Evolutionary conservation across 73 alveolate genomes (phyloP).

Genomic region (Tetrahymena borealis): DNA sequence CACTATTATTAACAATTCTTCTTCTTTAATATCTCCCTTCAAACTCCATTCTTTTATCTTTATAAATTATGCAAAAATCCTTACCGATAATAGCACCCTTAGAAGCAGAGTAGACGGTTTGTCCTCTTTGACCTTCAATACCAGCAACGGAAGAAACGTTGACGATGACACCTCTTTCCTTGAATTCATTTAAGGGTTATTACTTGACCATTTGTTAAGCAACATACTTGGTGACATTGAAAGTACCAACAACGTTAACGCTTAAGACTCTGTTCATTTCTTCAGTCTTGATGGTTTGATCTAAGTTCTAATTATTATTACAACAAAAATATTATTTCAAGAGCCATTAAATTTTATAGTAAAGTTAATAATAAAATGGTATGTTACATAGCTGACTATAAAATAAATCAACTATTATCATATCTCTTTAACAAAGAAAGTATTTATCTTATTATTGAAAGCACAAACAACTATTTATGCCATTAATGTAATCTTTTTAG

Average conservation of each 20-base stretch:
- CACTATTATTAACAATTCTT: no score
- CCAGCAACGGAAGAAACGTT: conserved; percentile 83
- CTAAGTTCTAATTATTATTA: background rate
- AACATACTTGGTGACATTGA: conserved; percentile 66
- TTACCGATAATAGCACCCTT: conserved; percentile 80
- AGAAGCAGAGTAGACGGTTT: conserved; percentile 74
- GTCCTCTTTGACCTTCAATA: conserved; percentile 81
- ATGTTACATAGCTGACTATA: no score
- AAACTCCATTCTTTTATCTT: no score
- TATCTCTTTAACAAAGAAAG: no score
- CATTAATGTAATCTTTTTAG: no score
- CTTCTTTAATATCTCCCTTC: no score
- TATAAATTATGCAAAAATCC: no score
- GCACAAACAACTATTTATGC: no score
- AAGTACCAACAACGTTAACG: conserved; percentile 77
- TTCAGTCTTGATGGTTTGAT: conserved; percentile 40
- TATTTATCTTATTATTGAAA: no score
- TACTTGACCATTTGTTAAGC: conserved; percentile 65
- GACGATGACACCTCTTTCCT: conserved; percentile 84
- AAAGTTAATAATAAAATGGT: no score
- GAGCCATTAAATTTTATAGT: background rate
- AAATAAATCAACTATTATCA: no score
- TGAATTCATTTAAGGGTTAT: conserved; percentile 49
- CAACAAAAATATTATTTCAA: background rate
- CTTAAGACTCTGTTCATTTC: conserved; percentile 50